phyloP scores from a whole-genome alignment of 164 flowering plant genomes.

The Protea cynaroides region DNA sequence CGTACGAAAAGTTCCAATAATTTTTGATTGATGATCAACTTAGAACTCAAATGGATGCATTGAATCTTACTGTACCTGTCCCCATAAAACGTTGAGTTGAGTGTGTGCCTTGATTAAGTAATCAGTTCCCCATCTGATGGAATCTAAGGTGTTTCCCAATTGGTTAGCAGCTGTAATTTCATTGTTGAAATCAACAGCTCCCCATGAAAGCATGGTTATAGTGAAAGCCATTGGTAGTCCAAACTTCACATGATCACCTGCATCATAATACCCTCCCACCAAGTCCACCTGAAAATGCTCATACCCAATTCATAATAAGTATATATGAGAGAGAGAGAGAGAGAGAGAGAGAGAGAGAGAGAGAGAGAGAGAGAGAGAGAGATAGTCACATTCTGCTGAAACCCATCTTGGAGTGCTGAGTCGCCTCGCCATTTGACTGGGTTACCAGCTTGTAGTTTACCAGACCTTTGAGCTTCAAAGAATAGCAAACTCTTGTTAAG shows the following conservation, averaged over 20 bases:
- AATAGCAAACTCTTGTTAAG: constrained; percentile 59
- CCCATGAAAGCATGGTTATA: constrained; percentile 80
- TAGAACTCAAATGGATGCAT: not conserved
- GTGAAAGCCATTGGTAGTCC: constrained; percentile 82
- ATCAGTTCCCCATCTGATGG: constrained; percentile 83
- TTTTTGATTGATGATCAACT: not conserved
- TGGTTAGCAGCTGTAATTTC: constrained; percentile 42
- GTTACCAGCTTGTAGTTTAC: constrained; percentile 46
- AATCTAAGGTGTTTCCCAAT: constrained; percentile 41
- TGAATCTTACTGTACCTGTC: constrained; percentile 31
- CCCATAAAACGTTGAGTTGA: constrained; percentile 60
- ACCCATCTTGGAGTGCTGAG: constrained; percentile 67
- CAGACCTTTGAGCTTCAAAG: constrained; percentile 83
- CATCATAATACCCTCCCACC: constrained; percentile 92
- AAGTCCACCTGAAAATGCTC: constrained; percentile 59
- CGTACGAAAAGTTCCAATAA: not conserved
- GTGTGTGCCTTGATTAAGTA: constrained; percentile 72
- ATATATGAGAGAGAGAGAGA: not conserved
- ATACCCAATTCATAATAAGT: too few relatives aligned
- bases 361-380: constrained; percentile 1
- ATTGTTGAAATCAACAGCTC: constrained; percentile 46
- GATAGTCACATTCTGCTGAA: constrained; percentile 43
- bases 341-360: not conserved
- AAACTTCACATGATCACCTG: constrained; percentile 90
- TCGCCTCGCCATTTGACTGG: constrained; percentile 70